Evolutionary conservation across 2,329 filamentous ascomycete species (phyloP).

Genomic region (Monilinia aucupariae): DNA sequence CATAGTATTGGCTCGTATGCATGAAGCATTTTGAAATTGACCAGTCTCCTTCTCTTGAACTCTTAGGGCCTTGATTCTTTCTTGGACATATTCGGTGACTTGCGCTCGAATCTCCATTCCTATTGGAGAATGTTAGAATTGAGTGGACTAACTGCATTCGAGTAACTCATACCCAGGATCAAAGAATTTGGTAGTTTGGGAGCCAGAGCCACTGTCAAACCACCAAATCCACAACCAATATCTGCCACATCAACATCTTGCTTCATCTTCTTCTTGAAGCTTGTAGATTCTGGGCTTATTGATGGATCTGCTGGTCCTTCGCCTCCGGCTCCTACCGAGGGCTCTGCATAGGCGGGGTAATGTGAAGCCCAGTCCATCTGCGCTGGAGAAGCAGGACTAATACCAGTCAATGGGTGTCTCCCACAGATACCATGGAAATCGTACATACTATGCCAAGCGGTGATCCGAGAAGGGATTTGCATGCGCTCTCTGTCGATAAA

Average conservation of each 20-base stretch:
- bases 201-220: slow-evolving; percentile 78
- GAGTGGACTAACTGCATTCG: background rate
- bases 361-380: slow-evolving; percentile 88
- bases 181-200: slow-evolving; percentile 76
- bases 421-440: slow-evolving; percentile 12
- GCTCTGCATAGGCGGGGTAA: slow-evolving; percentile 66
- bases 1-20: slow-evolving; percentile 92
- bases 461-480: slow-evolving; percentile 98
- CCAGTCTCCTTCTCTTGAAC: slow-evolving; percentile 50
- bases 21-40: slow-evolving; percentile 79
- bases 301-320: slow-evolving; percentile 23
- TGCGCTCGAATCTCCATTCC: slow-evolving; percentile 89
- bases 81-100: slow-evolving; percentile 85
- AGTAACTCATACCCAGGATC: slow-evolving; percentile 61
- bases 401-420: slow-evolving; percentile 19
- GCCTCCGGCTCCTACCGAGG: slow-evolving; percentile 33
- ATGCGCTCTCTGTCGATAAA: slow-evolving; percentile 92
- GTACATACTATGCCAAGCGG: slow-evolving; percentile 72
- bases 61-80: slow-evolving; percentile 78
- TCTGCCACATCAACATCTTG: slow-evolving; percentile 87
- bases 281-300: slow-evolving; percentile 14
- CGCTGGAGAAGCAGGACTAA: slow-evolving; percentile 69
- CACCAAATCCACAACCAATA: slow-evolving; percentile 95
- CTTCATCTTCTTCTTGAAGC: slow-evolving; percentile 38
- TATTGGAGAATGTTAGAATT: slow-evolving; percentile 35